A percentile compares a stretch with the other conserved stretches of the same genome.
phyloP scores from a whole-genome alignment of 2,329 filamentous ascomycete genomes.

The Huntiella moniliformis region DNA sequence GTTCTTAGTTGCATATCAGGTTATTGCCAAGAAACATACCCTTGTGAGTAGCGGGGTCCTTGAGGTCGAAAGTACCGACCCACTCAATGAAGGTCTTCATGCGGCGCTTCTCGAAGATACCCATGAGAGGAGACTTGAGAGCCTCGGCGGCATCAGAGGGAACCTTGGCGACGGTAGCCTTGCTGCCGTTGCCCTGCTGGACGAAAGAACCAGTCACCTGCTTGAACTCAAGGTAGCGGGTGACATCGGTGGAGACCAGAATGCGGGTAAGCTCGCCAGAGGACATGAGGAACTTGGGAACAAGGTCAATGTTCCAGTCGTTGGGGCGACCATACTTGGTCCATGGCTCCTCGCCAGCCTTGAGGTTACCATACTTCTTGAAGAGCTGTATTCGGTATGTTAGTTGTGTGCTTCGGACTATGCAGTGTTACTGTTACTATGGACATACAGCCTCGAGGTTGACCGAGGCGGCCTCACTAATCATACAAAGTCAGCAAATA shows the following conservation, averaged over 20 bases:
- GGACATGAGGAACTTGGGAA: constrained; percentile 96
- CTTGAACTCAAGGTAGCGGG: constrained; percentile 77
- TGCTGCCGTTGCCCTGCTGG: constrained; percentile 65
- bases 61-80: constrained; percentile 69
- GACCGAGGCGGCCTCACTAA: constrained; percentile 74
- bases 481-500: constrained; percentile 14
- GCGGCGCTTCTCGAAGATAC: constrained; percentile 89
- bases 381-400: constrained; percentile 46
- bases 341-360: constrained; percentile 73
- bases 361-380: constrained; percentile 83
- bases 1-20: not conserved
- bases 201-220: constrained; percentile 93
- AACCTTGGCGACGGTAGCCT: constrained; percentile 90
- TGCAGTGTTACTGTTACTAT: constrained; percentile 7
- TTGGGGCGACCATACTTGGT: constrained; percentile 92
- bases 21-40: constrained; percentile 32
- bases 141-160: constrained; percentile 85
- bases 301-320: constrained; percentile 98
- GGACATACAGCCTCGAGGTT: constrained; percentile 75
- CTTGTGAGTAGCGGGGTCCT: constrained; percentile 74
- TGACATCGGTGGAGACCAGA: constrained; percentile 85
- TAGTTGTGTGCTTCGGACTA: not conserved
- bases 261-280: constrained; percentile 98
- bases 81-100: constrained; percentile 95
- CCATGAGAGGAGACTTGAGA: constrained; percentile 84